Base-by-base conservation (phyloP, 371 early-diverging fungal genomes). In the Rhizopus sp. region DNA sequence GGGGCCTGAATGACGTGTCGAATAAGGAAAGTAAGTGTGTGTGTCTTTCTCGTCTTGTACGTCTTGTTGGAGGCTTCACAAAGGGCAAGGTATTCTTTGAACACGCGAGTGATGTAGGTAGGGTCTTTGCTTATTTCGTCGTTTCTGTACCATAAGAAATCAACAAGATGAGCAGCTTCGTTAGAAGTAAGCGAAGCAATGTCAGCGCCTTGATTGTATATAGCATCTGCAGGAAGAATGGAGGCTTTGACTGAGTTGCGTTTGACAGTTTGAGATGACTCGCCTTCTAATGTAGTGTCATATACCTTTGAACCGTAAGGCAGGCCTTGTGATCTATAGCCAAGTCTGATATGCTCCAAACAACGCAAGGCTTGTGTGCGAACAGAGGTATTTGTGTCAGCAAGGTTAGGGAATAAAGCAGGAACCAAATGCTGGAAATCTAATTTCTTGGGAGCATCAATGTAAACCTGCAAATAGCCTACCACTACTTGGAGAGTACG, bases 351-450 rank as follows among this genome's bases (percentile, higher is more conserved):
- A 30, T 75, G 63, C 35, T 78, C 59, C 35, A 91, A 55, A 58
- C 88, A 88, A 3, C 53, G 56, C 4, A 86, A 62, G 1, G 85
- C 88, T 8, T 81, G 76, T 7, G 70, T 63, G 31, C 93, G 89
- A 35, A 91, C 78, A 30, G 66, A 69, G 37, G 60, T 62, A 37
- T 83, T 58, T 2, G 55, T 54, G 60, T 87, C 81, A 5, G 72
- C 69, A 42, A 94, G 73, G 4, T 84, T 76, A 33, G 88, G 75
- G 37, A 95, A 61, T n/a, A 94, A 61, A 1, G 80, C 70, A 7
- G 96, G 95, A 1, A 94, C 63, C 31, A 90, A 51, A n/a, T 92
- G 76, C 73, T 95, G 95, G 73, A 84, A 91, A 64, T 93, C 97
- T 23, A 65, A 41, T 5, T 64, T 63, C 16, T 60, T 33, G 1